Evolutionary conservation across 2,329 filamentous ascomycete genomes (phyloP), one percentile per base, ranked within the genome.

Genomic region (Paraconiothyrium sp.): DNA sequence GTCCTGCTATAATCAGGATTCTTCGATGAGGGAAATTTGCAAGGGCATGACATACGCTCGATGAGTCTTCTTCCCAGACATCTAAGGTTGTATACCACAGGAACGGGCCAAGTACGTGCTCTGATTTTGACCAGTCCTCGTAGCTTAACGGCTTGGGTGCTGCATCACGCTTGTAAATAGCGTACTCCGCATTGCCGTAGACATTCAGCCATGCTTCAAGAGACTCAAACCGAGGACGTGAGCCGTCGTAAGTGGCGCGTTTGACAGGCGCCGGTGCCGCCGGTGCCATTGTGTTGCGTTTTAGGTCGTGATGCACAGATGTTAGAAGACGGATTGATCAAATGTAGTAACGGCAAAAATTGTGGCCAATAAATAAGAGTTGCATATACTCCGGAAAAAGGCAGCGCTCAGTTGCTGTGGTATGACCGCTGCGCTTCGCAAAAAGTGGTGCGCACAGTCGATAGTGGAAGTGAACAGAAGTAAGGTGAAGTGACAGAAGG

Each of bases 401-500:
- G 13, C 47, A 47, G 11, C 20, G 49, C 14, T n/a, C 7, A 39
- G 22, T 20, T 50, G 44, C 54, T 62, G 14, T 34, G 9, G 24
- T 32, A 10, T 43, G 24, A 14, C 37, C 20, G 57, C 46, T 24
- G 35, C n/a, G 35, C 62, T 62, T 59, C 54, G 68, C 60, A 68
- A 60, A 63, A 57, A 50, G 57, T 68, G 63, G 57, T 67, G 70
- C 67, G 72, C 72, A 67, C 63, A 63, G 59, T 54, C 58, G 64
- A 49, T 56, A 54, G 67, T 67, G 59, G 60, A 66, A 59, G 59
- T 62, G 63, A 68, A 70, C 62, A 61, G 68, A 62, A 64, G 71
- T 69, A 64, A 68, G 70, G 71, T 72, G 70, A 72, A 71, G 69
- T 72, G 70, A 71, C 67, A 69, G 68, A 70, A 69, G 65, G 67